Evolutionary conservation across 2,329 filamentous ascomycete species (phyloP).

Genomic region (Fusarium sp.): DNA sequence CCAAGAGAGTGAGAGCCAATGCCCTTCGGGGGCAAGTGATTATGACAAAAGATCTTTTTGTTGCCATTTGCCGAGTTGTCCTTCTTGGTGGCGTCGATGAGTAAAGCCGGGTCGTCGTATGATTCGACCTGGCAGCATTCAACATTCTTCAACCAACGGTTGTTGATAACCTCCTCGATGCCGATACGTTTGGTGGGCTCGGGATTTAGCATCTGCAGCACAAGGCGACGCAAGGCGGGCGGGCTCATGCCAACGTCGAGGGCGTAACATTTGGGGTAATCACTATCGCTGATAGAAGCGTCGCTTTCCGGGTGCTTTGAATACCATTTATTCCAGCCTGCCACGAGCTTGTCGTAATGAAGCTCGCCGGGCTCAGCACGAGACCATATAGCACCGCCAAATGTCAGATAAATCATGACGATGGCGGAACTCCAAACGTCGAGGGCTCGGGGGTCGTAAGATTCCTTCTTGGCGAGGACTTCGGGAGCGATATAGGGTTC

Average conservation of each 20-base stretch:
- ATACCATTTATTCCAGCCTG: constrained; percentile 77
- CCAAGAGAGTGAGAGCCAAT: constrained; percentile 61
- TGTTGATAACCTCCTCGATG: constrained; percentile 74
- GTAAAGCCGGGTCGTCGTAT: constrained; percentile 70
- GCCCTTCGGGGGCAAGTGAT: constrained; percentile 63
- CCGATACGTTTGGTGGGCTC: constrained; percentile 76
- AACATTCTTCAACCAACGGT: constrained; percentile 78
- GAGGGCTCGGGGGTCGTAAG: constrained; percentile 78
- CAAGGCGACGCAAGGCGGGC: constrained; percentile 73
- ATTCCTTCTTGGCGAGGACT: constrained; percentile 74
- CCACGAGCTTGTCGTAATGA: constrained; percentile 73
- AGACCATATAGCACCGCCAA: constrained; percentile 79
- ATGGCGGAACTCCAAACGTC: constrained; percentile 91
- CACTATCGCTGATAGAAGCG: constrained; percentile 62
- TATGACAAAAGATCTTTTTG: constrained; percentile 69
- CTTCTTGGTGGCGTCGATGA: constrained; percentile 72
- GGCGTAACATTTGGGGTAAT: constrained; percentile 73
- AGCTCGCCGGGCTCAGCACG: constrained; percentile 67
- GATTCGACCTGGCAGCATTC: constrained; percentile 83
- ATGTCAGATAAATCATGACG: constrained; percentile 81
- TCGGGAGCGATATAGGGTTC: constrained; percentile 90
- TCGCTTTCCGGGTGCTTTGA: constrained; percentile 59
- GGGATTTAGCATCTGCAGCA: constrained; percentile 86
- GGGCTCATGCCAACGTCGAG: constrained; percentile 75
- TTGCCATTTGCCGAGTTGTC: constrained; percentile 55